Percentiles rank a stretch among this genome's conserved stretches.
These are phyloP conservation scores for Tetrahymena elliotti DNA, from an alignment of 73 alveolate genomes.

Conservation along the genomic window DNA sequence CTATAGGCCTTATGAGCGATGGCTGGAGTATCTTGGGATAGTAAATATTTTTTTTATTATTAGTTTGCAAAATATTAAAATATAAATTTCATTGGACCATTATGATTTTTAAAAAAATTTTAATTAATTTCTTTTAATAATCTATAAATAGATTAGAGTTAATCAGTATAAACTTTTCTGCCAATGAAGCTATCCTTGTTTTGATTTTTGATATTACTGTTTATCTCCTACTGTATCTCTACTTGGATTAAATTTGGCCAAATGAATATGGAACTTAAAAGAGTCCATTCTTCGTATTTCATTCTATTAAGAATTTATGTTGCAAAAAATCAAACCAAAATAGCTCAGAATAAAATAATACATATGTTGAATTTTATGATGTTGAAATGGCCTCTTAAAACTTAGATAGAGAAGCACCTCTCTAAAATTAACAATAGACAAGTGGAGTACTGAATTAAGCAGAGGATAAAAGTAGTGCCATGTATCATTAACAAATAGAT, in stretches of 20 bases:
- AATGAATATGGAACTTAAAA: conserved; percentile 6
- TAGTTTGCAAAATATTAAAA: background rate
- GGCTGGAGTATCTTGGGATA: background rate
- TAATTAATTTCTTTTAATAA: background rate
- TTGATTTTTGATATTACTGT: background rate
- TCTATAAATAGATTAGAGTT: background rate
- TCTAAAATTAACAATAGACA: background rate
- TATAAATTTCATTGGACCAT: too few relatives aligned
- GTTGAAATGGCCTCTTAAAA: background rate
- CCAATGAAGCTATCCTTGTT: background rate
- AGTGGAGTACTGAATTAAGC: background rate
- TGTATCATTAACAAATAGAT: background rate
- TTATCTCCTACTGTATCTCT: background rate
- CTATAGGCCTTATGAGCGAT: background rate
- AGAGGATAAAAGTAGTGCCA: background rate
- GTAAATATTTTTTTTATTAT: background rate
- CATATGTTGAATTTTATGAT: background rate
- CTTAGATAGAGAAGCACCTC: background rate
- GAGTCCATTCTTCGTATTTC: background rate
- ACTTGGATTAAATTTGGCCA: conserved; percentile 16
- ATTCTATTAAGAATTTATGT: background rate
- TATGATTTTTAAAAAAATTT: too few relatives aligned
- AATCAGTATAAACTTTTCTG: background rate
- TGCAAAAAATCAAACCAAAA: background rate
- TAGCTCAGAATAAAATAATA: background rate